These are phyloP conservation scores for Chionographis japonica DNA, from an alignment of 106 monocot species.

Conservation along the genomic window DNA sequence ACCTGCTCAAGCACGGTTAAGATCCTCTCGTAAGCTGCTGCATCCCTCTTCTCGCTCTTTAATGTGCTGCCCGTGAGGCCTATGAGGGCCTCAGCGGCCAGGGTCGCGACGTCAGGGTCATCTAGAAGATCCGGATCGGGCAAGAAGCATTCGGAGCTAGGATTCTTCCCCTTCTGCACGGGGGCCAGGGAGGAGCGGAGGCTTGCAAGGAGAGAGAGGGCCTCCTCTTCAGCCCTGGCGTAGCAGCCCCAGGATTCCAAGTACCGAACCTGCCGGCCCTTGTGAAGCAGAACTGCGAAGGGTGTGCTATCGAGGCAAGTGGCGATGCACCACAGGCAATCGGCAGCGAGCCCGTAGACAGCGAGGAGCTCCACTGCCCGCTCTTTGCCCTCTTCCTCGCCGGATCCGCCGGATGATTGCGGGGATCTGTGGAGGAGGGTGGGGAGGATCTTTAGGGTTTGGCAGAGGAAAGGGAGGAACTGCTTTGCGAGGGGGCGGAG, in stretches of 20 bases:
- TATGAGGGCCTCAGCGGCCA: constrained; percentile 26
- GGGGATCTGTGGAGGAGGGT: constrained; percentile 20
- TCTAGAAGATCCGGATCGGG: constrained; percentile 24
- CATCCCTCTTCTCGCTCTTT: constrained; percentile 34
- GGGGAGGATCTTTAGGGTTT: constrained; percentile 44
- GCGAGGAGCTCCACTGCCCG: constrained; percentile 32
- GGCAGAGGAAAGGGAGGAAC: constrained; percentile 59
- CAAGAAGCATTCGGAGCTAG: background rate
- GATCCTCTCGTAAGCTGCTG: constrained; percentile 27
- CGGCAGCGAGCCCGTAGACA: constrained; percentile 45
- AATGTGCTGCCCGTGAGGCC: constrained; percentile 27
- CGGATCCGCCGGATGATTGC: background rate
- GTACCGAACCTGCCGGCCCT: constrained; percentile 37
- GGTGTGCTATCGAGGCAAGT: constrained; percentile 54
- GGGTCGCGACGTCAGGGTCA: constrained; percentile 34
- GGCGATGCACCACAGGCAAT: constrained; percentile 49
- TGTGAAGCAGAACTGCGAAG: constrained; percentile 47
- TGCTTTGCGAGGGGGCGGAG: constrained; percentile 56
- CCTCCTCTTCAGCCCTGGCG: constrained; percentile 47
- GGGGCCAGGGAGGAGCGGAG: constrained; percentile 20
- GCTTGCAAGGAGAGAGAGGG: constrained; percentile 28
- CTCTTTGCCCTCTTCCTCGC: background rate
- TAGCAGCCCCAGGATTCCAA: constrained; percentile 52
- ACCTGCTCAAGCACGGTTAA: constrained; percentile 40
- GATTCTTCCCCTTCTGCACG: background rate